Percentiles rank a stretch among this genome's conserved stretches.
Evolutionary conservation across 805 yeast species (phyloP).

Genomic region (Spathaspora sp.): DNA sequence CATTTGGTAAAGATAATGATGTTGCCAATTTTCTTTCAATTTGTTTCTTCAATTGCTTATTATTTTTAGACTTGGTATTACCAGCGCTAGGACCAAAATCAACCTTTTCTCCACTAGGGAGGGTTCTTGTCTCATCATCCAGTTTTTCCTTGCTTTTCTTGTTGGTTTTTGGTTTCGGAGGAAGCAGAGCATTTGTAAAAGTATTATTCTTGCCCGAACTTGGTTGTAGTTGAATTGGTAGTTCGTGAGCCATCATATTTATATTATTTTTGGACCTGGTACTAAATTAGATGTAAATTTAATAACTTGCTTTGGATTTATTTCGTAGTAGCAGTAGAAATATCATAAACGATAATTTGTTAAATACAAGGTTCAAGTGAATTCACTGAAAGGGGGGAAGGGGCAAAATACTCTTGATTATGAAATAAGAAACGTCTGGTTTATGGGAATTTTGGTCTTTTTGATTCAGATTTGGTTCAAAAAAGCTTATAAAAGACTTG

Average conservation of each 20-base stretch:
- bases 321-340: neutral
- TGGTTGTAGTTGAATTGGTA: slow-evolving; percentile 23
- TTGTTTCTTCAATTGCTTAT: slow-evolving; percentile 7
- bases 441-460: neutral
- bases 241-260: slow-evolving; percentile 32
- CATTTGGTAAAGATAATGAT: slow-evolving; percentile 23
- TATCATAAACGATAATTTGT: neutral
- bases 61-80: slow-evolving; percentile 5
- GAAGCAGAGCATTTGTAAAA: slow-evolving; percentile 5
- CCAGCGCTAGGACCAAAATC: slow-evolving; percentile 21
- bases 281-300: neutral
- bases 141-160: slow-evolving; percentile 5
- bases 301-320: neutral
- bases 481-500: neutral
- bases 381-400: neutral
- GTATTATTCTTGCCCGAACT: slow-evolving; percentile 8
- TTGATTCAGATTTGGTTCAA: neutral
- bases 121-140: slow-evolving; percentile 14
- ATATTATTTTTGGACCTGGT: neutral
- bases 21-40: slow-evolving; percentile 7
- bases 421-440: neutral
- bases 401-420: neutral
- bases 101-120: slow-evolving; percentile 29
- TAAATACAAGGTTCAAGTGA: neutral
- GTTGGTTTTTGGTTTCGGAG: neutral